Evolutionary conservation across 306 rosid genomes (phyloP).

Genomic region (Sindora glabra): DNA sequence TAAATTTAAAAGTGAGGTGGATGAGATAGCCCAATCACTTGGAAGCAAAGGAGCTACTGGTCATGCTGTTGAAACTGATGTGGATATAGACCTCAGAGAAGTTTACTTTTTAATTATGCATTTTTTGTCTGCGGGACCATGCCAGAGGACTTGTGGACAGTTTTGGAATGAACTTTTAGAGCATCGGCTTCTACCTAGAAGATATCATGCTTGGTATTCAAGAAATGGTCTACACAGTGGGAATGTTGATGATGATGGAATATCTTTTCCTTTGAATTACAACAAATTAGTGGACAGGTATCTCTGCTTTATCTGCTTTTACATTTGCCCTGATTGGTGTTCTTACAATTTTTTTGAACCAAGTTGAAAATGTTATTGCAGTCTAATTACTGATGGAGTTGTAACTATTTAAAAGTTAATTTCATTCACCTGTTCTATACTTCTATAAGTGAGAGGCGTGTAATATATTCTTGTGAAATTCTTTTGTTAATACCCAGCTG

Average conservation of each 20-base stretch:
- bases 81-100: conserved; percentile 63
- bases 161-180: conserved; percentile 66
- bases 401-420: background rate
- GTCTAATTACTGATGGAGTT: conserved; percentile 1
- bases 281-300: conserved; percentile 60
- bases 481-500: background rate
- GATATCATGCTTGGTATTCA: conserved; percentile 90
- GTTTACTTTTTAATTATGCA: conserved; percentile 77
- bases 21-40: conserved; percentile 35
- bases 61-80: conserved; percentile 33
- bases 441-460: background rate
- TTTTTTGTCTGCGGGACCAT: conserved; percentile 76
- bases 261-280: conserved; percentile 68
- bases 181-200: conserved; percentile 79
- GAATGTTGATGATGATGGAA: conserved; percentile 42
- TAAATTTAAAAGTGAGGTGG: conserved; percentile 41
- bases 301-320: background rate
- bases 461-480: background rate
- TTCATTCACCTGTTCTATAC: background rate
- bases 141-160: conserved; percentile 53
- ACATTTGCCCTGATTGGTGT: background rate
- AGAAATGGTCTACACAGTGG: conserved; percentile 35
- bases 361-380: background rate
- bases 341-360: background rate
- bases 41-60: conserved; percentile 16